phyloP scores from a whole-genome alignment of 441 rosid species.

The Dalechampia spathulata region DNA sequence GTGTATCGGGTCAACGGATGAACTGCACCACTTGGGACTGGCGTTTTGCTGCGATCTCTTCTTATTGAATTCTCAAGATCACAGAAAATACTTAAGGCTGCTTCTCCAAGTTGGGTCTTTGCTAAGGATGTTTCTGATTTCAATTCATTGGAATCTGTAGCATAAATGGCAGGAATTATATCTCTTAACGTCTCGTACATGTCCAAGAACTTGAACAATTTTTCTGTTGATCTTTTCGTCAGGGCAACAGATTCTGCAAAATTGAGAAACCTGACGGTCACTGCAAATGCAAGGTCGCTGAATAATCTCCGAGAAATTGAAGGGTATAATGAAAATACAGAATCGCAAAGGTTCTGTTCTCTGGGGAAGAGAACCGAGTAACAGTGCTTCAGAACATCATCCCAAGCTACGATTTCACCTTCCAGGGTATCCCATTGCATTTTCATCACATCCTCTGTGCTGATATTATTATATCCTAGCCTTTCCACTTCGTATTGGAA shows the following conservation, averaged over 20 bases:
- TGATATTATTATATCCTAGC: slow-evolving; percentile 29
- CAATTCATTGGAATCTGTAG: slow-evolving; percentile 29
- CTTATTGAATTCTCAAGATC: slow-evolving; percentile 72
- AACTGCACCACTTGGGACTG: slow-evolving; percentile 83
- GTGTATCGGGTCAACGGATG: slow-evolving; percentile 92
- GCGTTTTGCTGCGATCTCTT: slow-evolving; percentile 56
- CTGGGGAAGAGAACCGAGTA: slow-evolving; percentile 20
- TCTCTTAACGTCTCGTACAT: slow-evolving; percentile 74
- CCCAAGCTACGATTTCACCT: slow-evolving; percentile 36
- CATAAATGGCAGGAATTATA: slow-evolving; percentile 27
- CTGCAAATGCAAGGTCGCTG: slow-evolving; percentile 31
- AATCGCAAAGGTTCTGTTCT: slow-evolving; percentile 29
- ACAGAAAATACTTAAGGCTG: slow-evolving; percentile 49
- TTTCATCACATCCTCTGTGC: slow-evolving; percentile 28
- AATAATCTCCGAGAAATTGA: slow-evolving; percentile 27
- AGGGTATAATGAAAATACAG: slow-evolving; percentile 28
- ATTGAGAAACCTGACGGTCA: slow-evolving; percentile 36
- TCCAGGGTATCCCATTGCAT: slow-evolving; percentile 45
- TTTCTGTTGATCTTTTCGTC: slow-evolving; percentile 66
- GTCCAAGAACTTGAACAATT: slow-evolving; percentile 78
- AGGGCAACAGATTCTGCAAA: slow-evolving; percentile 55
- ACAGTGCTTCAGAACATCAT: slow-evolving; percentile 25
- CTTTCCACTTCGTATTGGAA: slow-evolving; percentile 25
- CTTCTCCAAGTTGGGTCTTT: slow-evolving; percentile 57
- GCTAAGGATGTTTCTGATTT: slow-evolving; percentile 40